phyloP scores from a whole-genome alignment of 306 rosid genomes.

The Castanea crenata region DNA sequence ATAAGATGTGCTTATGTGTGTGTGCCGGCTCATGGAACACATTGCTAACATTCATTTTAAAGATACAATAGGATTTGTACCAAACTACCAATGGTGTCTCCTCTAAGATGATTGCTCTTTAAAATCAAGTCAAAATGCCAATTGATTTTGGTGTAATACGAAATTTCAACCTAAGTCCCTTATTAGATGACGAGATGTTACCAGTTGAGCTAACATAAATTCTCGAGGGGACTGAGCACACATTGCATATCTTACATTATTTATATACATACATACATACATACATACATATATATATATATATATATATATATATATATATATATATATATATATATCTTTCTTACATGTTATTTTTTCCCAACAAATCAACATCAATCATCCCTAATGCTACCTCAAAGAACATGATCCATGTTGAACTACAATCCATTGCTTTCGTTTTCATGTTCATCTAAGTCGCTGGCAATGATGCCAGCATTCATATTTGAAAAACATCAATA shows the following conservation, averaged over 20 bases:
- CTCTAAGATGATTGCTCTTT: too few relatives aligned
- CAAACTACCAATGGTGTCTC: too few relatives aligned
- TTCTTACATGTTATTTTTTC: too few relatives aligned
- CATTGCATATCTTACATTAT: not conserved
- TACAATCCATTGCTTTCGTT: not conserved
- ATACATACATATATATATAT: too few relatives aligned
- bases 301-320: not conserved
- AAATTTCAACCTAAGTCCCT: too few relatives aligned
- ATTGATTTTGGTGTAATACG: too few relatives aligned
- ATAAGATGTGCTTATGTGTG: not conserved
- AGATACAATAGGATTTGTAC: too few relatives aligned
- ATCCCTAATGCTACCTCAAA: not conserved
- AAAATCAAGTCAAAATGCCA: too few relatives aligned
- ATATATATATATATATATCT: too few relatives aligned
- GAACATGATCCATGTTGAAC: not conserved
- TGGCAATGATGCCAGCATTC: not conserved
- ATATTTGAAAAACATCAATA: not conserved
- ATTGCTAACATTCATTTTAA: too few relatives aligned
- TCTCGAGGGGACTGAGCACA: not conserved
- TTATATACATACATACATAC: too few relatives aligned
- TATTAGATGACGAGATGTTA: too few relatives aligned
- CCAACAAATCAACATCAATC: not conserved
- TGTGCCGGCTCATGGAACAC: not conserved
- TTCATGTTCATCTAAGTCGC: not conserved
- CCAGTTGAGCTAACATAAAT: not conserved